phyloP scores from a whole-genome alignment of 2,329 filamentous ascomycete genomes.

The Colletotrichum abscissum region DNA sequence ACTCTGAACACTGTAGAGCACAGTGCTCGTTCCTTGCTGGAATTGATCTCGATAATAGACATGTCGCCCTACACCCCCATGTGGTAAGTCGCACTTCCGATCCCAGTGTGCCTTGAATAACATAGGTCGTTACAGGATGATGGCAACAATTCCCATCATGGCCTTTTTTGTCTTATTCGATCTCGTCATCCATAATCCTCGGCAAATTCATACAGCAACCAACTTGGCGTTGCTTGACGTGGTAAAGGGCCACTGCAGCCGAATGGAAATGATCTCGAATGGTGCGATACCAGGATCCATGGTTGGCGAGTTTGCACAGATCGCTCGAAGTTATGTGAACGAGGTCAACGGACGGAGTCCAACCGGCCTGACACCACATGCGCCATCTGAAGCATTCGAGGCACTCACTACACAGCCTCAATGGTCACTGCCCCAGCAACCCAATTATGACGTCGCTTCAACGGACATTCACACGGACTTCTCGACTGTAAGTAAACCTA shows the following conservation, averaged over 20 bases:
- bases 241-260: conserved; percentile 52
- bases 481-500: background rate
- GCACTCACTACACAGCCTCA: background rate
- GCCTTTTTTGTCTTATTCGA: conserved; percentile 55
- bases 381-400: background rate
- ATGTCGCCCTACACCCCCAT: conserved; percentile 43
- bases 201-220: conserved; percentile 43
- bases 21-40: conserved; percentile 41
- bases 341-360: conserved; percentile 28
- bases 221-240: conserved; percentile 54
- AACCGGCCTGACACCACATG: background rate
- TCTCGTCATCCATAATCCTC: conserved; percentile 48
- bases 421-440: background rate
- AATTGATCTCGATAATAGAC: conserved; percentile 43
- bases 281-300: conserved; percentile 48
- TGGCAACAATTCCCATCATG: conserved; percentile 48
- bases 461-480: background rate
- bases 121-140: conserved; percentile 35
- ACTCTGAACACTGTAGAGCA: conserved; percentile 38
- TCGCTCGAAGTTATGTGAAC: conserved; percentile 52
- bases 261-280: conserved; percentile 50
- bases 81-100: conserved; percentile 36
- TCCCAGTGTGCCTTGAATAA: too few species aligned
- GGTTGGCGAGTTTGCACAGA: conserved; percentile 51
- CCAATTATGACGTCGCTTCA: background rate